phyloP scores from a whole-genome alignment of 192 early-diverging fungal genomes.

The Hyaloraphidium curvatum region DNA sequence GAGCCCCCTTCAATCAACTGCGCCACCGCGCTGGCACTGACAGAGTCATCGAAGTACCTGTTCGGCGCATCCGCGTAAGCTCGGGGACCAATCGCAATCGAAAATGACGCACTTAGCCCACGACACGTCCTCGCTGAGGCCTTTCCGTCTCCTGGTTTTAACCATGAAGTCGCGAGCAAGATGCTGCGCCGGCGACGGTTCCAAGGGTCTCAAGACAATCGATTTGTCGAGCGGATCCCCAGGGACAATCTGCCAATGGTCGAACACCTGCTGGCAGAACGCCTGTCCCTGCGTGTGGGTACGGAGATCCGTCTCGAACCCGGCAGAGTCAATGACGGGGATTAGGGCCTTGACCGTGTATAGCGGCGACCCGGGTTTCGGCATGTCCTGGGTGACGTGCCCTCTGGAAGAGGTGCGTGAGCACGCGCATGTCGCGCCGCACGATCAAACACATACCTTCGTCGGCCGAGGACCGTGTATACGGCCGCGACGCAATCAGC shows the following conservation, averaged over 20 bases:
- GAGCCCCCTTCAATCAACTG: too few species aligned
- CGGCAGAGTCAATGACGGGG: slow-evolving; percentile 87
- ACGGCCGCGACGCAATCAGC: slow-evolving; percentile 87
- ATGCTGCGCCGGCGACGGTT: slow-evolving; percentile 65
- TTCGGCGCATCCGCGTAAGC: too few species aligned
- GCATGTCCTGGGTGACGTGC: slow-evolving; percentile 84
- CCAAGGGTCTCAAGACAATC: slow-evolving; percentile 71
- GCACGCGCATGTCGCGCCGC: too few species aligned
- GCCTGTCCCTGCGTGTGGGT: slow-evolving; percentile 94
- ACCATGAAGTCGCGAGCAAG: slow-evolving; percentile 97
- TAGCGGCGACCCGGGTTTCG: slow-evolving; percentile 84
- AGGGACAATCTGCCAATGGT: slow-evolving; percentile 95
- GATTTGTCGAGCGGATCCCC: slow-evolving; percentile 86
- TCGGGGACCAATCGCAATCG: too few species aligned
- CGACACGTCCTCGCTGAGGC: slow-evolving; percentile 35
- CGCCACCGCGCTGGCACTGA: too few species aligned
- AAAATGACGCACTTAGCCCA: slow-evolving; percentile 38
- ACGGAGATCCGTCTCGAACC: slow-evolving; percentile 91
- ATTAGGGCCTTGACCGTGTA: slow-evolving; percentile 85
- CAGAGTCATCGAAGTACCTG: too few species aligned
- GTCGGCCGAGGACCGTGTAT: slow-evolving; percentile 78
- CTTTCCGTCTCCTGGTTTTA: slow-evolving; percentile 90
- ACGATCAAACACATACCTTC: slow-evolving; percentile 24
- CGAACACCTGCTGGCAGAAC: slow-evolving; percentile 95
- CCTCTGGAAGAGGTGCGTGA: slow-evolving; percentile 36